Percentiles rank a stretch among this genome's conserved stretches.
These are phyloP conservation scores for Lactarius evosmus DNA, from an alignment of 768 basidiomycete genomes.

Conservation along the genomic window DNA sequence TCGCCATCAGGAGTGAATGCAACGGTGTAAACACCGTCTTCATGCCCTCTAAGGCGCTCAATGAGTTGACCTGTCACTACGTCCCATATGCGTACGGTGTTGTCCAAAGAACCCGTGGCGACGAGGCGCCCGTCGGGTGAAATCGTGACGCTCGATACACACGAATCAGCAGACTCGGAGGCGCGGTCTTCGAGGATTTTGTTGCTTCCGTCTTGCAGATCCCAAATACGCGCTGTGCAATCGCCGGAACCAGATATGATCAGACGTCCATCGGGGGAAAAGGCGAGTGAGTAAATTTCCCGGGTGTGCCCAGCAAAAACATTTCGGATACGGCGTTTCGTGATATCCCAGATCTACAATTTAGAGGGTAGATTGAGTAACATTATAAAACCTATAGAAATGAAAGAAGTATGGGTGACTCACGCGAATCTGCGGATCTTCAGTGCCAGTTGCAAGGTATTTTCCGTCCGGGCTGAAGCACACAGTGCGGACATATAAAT, in stretches of 20 bases:
- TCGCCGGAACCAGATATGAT: constrained; percentile 90
- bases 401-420: constrained; percentile 28
- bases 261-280: constrained; percentile 78
- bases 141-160: constrained; percentile 57
- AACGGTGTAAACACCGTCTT: constrained; percentile 60
- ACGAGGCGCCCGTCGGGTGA: constrained; percentile 59
- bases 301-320: constrained; percentile 86
- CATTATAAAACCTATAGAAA: neutral
- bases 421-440: constrained; percentile 90
- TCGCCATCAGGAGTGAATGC: constrained; percentile 92
- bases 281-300: constrained; percentile 93
- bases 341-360: constrained; percentile 86
- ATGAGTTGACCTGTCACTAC: constrained; percentile 51
- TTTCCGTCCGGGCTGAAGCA: constrained; percentile 75
- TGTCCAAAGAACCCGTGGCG: constrained; percentile 57
- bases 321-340: constrained; percentile 69
- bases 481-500: constrained; percentile 86
- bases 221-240: constrained; percentile 59
- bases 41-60: constrained; percentile 56
- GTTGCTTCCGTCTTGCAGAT: constrained; percentile 46
- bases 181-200: constrained; percentile 48
- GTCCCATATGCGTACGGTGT: constrained; percentile 73
- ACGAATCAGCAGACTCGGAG: constrained; percentile 51
- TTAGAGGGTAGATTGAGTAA: neutral
- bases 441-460: constrained; percentile 74